Evolutionary conservation across 495 filamentous ascomycete genomes (phyloP).

Genomic region (Hypoxylon perforatum): DNA sequence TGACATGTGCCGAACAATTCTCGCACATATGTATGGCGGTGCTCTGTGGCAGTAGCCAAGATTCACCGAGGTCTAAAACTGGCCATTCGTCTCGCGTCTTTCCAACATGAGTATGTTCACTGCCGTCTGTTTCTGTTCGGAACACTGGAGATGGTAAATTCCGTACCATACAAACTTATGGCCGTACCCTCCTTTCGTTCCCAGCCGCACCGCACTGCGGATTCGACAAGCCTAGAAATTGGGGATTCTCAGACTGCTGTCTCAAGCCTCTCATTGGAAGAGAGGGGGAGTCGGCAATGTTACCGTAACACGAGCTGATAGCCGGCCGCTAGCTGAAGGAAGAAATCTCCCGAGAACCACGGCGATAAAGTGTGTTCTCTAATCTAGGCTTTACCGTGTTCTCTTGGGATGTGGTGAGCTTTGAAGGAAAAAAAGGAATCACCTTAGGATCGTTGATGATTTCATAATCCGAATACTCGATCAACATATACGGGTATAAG

Average conservation of each 20-base stretch:
- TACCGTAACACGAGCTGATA: slow-evolving; percentile 40
- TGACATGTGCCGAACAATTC: slow-evolving; percentile 24
- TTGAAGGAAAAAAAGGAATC: slow-evolving; percentile 5
- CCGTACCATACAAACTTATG: slow-evolving; percentile 8
- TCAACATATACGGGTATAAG: background rate
- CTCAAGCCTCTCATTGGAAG: slow-evolving; percentile 29
- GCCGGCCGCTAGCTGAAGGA: slow-evolving; percentile 28
- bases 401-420: background rate
- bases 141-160: slow-evolving; percentile 1
- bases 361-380: slow-evolving; percentile 3
- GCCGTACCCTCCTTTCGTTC: slow-evolving; percentile 15
- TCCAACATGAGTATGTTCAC: slow-evolving; percentile 4
- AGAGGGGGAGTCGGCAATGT: slow-evolving; percentile 21
- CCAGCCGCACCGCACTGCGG: slow-evolving; percentile 23
- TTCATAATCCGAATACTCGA: slow-evolving; percentile 22
- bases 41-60: slow-evolving; percentile 32
- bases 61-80: slow-evolving; percentile 29
- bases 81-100: slow-evolving; percentile 17
- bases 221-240: slow-evolving; percentile 7
- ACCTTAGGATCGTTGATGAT: background rate
- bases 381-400: slow-evolving; percentile 1
- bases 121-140: slow-evolving; percentile 1
- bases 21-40: slow-evolving; percentile 23
- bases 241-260: slow-evolving; percentile 24
- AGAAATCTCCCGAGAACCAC: slow-evolving; percentile 5